These are phyloP conservation scores for Sporothrix brunneoviolacea DNA, from an alignment of 2,329 filamentous ascomycete species.

Conservation along the genomic window DNA sequence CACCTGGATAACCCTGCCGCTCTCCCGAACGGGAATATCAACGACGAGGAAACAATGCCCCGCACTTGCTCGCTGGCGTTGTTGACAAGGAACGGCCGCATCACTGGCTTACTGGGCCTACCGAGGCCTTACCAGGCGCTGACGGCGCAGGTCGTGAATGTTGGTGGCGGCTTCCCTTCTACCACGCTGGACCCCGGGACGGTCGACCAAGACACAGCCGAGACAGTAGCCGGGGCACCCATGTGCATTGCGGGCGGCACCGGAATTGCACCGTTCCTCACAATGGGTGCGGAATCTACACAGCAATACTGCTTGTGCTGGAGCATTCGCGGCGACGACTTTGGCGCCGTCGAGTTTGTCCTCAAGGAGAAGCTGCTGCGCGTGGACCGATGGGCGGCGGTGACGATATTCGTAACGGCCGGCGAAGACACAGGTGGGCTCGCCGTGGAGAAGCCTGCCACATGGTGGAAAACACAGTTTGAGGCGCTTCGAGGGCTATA, in stretches of 20 bases:
- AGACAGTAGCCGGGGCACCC: accelerated
- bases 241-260: conserved; percentile 3
- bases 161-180: conserved; percentile 16
- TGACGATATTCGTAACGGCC: conserved; percentile 17
- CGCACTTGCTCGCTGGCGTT: background rate
- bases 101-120: conserved; percentile 18
- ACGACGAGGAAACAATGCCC: background rate
- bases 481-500: background rate
- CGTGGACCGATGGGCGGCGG: conserved; percentile 1
- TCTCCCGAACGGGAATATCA: too few relatives aligned
- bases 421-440: conserved; percentile 14
- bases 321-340: conserved; percentile 18
- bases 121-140: conserved; percentile 16
- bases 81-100: conserved; percentile 19
- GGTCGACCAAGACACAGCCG: too few relatives aligned
- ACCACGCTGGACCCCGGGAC: background rate
- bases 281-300: background rate
- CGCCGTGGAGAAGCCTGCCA: conserved; percentile 10
- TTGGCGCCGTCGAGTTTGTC: conserved; percentile 15
- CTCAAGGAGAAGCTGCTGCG: conserved; percentile 12
- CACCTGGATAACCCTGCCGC: too few relatives aligned
- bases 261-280: background rate
- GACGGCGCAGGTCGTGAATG: conserved; percentile 14
- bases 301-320: background rate
- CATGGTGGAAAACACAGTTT: conserved; percentile 14